Conservation (phyloP, 2,329 filamentous ascomycete species). For the Phyllosticta citrichinensis region DNA sequence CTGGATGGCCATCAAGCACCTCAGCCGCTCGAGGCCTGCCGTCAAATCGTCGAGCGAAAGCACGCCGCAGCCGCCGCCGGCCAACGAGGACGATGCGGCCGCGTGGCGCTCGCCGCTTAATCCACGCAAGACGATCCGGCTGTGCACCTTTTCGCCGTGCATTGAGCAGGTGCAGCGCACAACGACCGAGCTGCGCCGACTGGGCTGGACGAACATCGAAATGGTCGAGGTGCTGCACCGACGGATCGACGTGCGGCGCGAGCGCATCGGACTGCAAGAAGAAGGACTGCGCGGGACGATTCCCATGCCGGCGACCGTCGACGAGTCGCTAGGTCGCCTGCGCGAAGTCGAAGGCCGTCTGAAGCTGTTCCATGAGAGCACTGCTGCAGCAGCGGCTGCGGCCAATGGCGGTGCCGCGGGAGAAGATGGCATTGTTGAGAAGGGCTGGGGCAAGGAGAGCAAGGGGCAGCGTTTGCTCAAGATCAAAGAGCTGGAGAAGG, state of each 20-base stretch:
- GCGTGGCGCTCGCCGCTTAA: conserved; percentile 49
- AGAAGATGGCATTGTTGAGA: conserved; percentile 15
- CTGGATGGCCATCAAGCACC: conserved; percentile 67
- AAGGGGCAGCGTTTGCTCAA: conserved; percentile 18
- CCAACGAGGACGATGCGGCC: conserved; percentile 11
- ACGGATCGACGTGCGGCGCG: conserved; percentile 70
- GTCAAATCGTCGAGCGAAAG: conserved; percentile 13
- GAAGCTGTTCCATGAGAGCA: conserved; percentile 50
- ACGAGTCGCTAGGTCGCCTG: conserved; percentile 66
- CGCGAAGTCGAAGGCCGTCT: conserved; percentile 62
- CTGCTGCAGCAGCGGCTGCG: conserved; percentile 31
- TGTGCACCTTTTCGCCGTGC: conserved; percentile 94
- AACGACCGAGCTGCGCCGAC: conserved; percentile 64
- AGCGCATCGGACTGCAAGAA: conserved; percentile 63
- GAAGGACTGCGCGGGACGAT: conserved; percentile 60
- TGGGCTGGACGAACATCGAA: conserved; percentile 84
- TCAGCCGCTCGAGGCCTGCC: conserved; percentile 45
- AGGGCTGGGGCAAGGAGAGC: conserved; percentile 13
- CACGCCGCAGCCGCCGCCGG: background rate
- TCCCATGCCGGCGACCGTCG: conserved; percentile 60
- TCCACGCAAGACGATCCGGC: conserved; percentile 58
- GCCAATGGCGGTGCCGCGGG: conserved; percentile 24
- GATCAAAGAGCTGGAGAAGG: conserved; percentile 23
- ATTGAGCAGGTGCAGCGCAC: conserved; percentile 92
- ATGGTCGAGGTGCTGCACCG: conserved; percentile 85